Conservation (phyloP, 202 grass and related monocot genomes). For the Cymbopogon flexuosus region DNA sequence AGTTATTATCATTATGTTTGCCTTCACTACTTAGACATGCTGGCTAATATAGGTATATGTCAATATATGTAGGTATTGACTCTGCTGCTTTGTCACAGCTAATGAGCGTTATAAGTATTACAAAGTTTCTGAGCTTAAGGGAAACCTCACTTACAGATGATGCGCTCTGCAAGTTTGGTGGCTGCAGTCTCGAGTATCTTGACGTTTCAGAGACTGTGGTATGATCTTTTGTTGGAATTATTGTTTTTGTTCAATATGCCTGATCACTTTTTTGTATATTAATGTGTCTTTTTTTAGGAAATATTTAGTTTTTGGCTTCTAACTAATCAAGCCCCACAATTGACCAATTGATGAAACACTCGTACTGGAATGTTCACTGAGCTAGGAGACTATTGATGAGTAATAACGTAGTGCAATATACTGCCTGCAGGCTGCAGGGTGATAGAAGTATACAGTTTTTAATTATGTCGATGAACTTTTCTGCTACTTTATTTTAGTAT, state of each 20-base stretch:
- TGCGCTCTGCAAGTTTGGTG: slow-evolving; percentile 44
- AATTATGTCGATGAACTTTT: background rate
- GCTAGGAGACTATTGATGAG: background rate
- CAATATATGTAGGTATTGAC: slow-evolving; percentile 42
- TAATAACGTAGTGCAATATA: background rate
- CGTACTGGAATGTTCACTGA: background rate
- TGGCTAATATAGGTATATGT: slow-evolving; percentile 34
- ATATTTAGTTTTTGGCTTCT: background rate
- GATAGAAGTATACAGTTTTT: background rate
- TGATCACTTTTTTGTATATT: background rate
- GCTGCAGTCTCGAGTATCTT: slow-evolving; percentile 59
- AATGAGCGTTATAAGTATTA: slow-evolving; percentile 43
- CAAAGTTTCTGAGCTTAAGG: slow-evolving; percentile 57
- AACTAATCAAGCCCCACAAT: background rate
- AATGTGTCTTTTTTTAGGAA: background rate
- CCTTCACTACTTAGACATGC: slow-evolving; percentile 1
- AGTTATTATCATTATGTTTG: background rate
- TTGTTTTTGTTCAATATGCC: background rate
- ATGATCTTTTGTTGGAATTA: slow-evolving; percentile 13
- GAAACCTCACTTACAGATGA: slow-evolving; percentile 57
- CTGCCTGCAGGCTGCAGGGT: background rate
- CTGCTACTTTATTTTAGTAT: background rate
- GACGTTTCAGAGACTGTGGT: slow-evolving; percentile 81
- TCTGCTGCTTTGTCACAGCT: slow-evolving; percentile 52
- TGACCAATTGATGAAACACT: background rate